Evolutionary conservation across 2,329 filamentous ascomycete species (phyloP), one percentile per base, ranked within the genome.

Genomic region (Bretziella fagacearum): DNA sequence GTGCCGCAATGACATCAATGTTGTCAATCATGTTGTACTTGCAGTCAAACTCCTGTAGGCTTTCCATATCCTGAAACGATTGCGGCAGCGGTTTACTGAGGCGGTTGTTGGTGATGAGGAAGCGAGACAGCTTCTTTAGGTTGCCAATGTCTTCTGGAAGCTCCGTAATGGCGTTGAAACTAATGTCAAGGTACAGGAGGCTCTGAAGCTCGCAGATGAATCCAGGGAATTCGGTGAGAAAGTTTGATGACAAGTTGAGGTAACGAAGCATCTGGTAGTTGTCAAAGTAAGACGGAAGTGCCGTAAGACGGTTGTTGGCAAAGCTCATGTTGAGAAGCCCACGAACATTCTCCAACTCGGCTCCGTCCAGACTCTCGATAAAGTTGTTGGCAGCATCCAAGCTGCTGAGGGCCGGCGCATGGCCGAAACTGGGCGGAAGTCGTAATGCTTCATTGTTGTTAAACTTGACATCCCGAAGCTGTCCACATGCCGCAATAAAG

Each of bases 71-170:
- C 52, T 69, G 73, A 57, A 96, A 83, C 0, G 77, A 73, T 1
- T 73, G 65, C 6, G 86, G 83, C 29, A 96, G 76, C 5, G 78
- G 70, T 2, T 84, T 84, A 17, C 74, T 72, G 11, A 98, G 67
- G 51, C 82, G 79, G 62, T 98, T 98, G 64, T 98, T 98, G 2
- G 91, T 96, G 55, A 94, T 89, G 65, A 91, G 85, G 25, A 98
- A 73, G 53, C 87, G 79, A 62, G 96, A 91, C 30, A 98, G 65
- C 47, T 79, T 84, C 49, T 71, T 76, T 49, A 98, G 64, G 47
- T 77, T 76, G 5, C 86, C 84, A 53, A 98, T 83, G 52, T 79
- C 67, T 11, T 80, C 77, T 1, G 87, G 86, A 6, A 98, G 65
- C 46, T 68, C 73, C 8, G 74, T 74, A 52, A 98, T 94, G 33